Conservation (phyloP, 345 rosid genomes). For the Mercurialis annua region DNA sequence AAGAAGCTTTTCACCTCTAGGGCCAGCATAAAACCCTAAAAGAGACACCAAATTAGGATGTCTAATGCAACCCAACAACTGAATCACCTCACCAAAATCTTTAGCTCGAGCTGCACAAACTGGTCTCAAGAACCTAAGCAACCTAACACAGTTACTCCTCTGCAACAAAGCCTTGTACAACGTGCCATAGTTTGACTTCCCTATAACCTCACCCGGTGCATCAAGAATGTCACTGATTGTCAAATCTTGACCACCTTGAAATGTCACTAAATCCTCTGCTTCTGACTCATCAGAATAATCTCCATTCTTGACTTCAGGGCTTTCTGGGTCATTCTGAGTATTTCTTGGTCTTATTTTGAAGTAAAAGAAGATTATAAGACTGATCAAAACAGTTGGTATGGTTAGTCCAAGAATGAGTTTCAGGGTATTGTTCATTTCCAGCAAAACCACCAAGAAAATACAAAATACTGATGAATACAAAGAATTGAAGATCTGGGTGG, state of each 20-base stretch:
- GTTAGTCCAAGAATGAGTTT: slow-evolving; percentile 45
- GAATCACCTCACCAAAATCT: slow-evolving; percentile 51
- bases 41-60: slow-evolving; percentile 85
- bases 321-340: slow-evolving; percentile 38
- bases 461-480: not conserved
- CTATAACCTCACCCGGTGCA: slow-evolving; percentile 95
- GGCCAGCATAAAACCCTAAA: slow-evolving; percentile 79
- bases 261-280: slow-evolving; percentile 57
- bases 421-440: slow-evolving; percentile 52
- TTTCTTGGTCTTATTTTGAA: slow-evolving; percentile 24
- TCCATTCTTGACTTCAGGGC: slow-evolving; percentile 20
- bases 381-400: slow-evolving; percentile 35
- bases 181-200: slow-evolving; percentile 84
- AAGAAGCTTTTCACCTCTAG: slow-evolving; percentile 91
- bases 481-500: slow-evolving; percentile 30
- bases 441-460: not conserved
- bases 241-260: slow-evolving; percentile 66
- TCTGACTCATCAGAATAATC: slow-evolving; percentile 24
- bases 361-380: slow-evolving; percentile 34
- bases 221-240: slow-evolving; percentile 78
- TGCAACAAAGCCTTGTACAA: slow-evolving; percentile 74
- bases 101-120: slow-evolving; percentile 46
- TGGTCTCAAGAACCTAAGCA: slow-evolving; percentile 86
- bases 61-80: slow-evolving; percentile 53
- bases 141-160: slow-evolving; percentile 44